These are phyloP conservation scores for Eutreptiella sp. DNA, from an alignment of 208 protist genomes.

Conservation along the genomic window DNA sequence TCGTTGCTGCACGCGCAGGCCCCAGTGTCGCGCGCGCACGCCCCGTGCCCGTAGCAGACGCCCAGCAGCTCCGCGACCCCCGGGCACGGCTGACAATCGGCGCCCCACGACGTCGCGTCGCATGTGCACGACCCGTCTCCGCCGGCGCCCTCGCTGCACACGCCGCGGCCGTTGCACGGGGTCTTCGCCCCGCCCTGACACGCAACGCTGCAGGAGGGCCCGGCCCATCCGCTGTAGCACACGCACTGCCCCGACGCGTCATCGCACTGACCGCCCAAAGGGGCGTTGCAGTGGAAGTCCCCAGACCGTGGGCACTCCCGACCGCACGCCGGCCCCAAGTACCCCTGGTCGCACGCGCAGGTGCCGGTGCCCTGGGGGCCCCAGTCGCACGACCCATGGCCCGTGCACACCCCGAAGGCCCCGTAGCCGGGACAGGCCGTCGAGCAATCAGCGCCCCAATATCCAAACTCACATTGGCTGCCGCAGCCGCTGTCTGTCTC, in stretches of 20 bases:
- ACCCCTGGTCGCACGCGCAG: conserved; percentile 12
- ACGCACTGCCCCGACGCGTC: background rate
- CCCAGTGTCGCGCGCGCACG: conserved; percentile 8
- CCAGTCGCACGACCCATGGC: background rate
- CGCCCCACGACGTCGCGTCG: conserved; percentile 9
- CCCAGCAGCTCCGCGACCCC: conserved; percentile 17
- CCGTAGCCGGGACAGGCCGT: background rate
- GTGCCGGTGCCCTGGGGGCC: conserved; percentile 19
- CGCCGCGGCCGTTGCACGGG: conserved; percentile 2
- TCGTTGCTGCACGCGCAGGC: conserved; percentile 7
- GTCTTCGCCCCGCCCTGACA: background rate
- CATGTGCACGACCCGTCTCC: conserved; percentile 38
- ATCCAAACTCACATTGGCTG: conserved; percentile 1
- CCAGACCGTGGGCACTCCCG: background rate
- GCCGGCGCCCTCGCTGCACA: conserved; percentile 14
- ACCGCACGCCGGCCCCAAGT: conserved; percentile 18
- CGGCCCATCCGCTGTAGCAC: conserved; percentile 8
- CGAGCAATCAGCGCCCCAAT: conserved; percentile 5
- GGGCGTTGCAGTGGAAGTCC: conserved; percentile 1
- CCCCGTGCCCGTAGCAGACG: conserved; percentile 26
- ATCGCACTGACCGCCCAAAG: conserved; percentile 8
- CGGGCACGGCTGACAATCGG: conserved; percentile 17
- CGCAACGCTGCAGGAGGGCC: background rate
- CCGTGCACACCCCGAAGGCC: background rate
- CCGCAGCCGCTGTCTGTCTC: background rate